Evolutionary conservation across 768 basidiomycete genomes (phyloP), one percentile per base, ranked within the genome.

Genomic region (Trametes cinnabarina): DNA sequence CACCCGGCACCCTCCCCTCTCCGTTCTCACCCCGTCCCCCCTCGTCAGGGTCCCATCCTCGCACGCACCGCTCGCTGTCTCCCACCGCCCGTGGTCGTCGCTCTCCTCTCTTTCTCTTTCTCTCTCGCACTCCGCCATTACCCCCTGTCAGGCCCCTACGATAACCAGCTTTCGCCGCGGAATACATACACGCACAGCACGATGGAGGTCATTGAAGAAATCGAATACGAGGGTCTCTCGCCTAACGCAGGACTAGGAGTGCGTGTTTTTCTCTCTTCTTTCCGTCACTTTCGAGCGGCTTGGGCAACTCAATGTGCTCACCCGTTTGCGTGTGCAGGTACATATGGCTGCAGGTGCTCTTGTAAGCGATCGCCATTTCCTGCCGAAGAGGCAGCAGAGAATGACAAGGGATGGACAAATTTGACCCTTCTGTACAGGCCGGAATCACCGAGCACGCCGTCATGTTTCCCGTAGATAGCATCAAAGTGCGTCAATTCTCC

Each of bases 371-470:
- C 30, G 12, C 30, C 12, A 6, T 12, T 12, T 32, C 30, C 30
- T 32, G 30, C 30, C 7, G 12, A 32, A 32, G 12, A 82, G 14
- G 8, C 15, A 1, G 17, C 17, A 3, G 12, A 4, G 15, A 23
- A 17, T 15, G 28, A 49, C 30, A 26, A 4, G 34, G 14, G n/a
- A 39, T 39, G 49, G 39, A 12, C 23, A 42, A 20, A 51, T 50
- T 58, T 43, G 19, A 47, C 44, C 19, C 42, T 25, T 52, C 52
- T 55, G 53, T 57, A 23, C 71, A 96, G 94, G 97, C 97, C 66
- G 97, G 97, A 60, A 98, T 99, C 66, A 94, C 95, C 52, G 97
- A 99, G 73, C 97, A 99, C 76, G 91, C 94, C 28, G 94, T 97
- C 71, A 98, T 99, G 90, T 99, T 92, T 71, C 97, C 97, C 5